Evolutionary conservation across 441 rosid species (phyloP), one percentile per base, ranked within the genome.

Genomic region (Flueggea neowawraea): DNA sequence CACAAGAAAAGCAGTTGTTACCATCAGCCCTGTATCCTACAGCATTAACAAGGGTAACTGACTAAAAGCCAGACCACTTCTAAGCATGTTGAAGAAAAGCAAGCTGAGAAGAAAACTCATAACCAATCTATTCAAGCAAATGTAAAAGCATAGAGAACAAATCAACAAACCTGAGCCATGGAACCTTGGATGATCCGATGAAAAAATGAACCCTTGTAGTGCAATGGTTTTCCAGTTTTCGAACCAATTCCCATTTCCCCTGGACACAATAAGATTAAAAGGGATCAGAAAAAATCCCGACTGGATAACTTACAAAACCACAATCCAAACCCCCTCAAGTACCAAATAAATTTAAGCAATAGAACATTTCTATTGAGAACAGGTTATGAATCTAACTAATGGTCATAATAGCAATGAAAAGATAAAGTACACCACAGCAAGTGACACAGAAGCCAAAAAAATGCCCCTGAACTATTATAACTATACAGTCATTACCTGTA

Each of bases 21-120:
- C 78, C 86, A 87, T 89, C 94, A 83, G 83, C 90, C 96, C 96
- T 94, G 97, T 82, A 70, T 82, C 97, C 95, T 91, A 94, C 97
- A 94, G 89, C 84, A 91, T 90, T 86, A 86, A 89, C 84, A 85
- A 83, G 77, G 77, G 86, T 76, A 91, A 87, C 85, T 59, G 76
- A 87, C 97, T 76, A 89, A 87, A 91, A 82, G 88, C 73, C 70
- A 59, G 82, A 80, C 86, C 90, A 76, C 87, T 78, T 77, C 87
- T 82, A 78, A 81, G 75, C 80, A 72, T 69, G 58, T 69, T 78
- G 77, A 78, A 73, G 74, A 67, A 76, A 85, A 74, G 64, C 41
- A 63, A 65, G 55, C 70, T 54, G 41, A 52, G 48, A 63, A 57
- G 32, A 6, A 67, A 68, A 57, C 49, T 55, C 31, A 48, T 43